phyloP scores from a whole-genome alignment of 2,329 filamentous ascomycete genomes.

The Mycosphaerella sp. region DNA sequence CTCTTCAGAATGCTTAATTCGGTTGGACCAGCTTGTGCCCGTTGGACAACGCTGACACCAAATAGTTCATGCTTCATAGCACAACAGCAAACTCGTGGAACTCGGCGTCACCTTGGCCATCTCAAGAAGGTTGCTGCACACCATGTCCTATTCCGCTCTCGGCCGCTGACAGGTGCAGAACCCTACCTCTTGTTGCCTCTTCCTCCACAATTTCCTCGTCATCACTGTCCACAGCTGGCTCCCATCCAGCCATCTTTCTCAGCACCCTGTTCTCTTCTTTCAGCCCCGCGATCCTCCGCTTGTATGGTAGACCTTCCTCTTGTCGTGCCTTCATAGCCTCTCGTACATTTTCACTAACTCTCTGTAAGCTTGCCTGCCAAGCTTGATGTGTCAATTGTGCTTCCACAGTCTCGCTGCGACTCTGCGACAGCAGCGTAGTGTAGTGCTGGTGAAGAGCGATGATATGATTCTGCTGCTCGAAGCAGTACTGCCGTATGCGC shows the following conservation, averaged over 20 bases:
- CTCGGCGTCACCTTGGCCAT: neutral
- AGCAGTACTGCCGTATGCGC: constrained; percentile 33
- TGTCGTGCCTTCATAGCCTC: constrained; percentile 36
- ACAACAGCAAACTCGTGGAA: too few species aligned
- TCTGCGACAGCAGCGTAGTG: constrained; percentile 39
- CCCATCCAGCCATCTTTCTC: constrained; percentile 43
- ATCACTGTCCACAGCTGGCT: constrained; percentile 34
- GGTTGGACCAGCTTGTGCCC: too few species aligned
- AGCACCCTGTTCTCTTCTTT: constrained; percentile 46
- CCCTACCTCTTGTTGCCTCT: constrained; percentile 7
- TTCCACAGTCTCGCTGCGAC: constrained; percentile 41
- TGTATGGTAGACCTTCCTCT: constrained; percentile 35
- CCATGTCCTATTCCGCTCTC: constrained; percentile 8
- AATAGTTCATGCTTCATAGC: too few species aligned
- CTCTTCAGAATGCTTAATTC: too few species aligned
- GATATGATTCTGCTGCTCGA: constrained; percentile 40
- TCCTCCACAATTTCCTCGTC: constrained; percentile 35
- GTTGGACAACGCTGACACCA: too few species aligned
- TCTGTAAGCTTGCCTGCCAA: constrained; percentile 44
- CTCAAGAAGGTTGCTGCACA: neutral
- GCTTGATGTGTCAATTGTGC: constrained; percentile 44
- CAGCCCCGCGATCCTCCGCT: constrained; percentile 37
- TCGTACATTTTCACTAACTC: constrained; percentile 41
- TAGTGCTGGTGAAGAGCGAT: constrained; percentile 46
- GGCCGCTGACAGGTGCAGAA: constrained; percentile 1